phyloP scores from a whole-genome alignment of 371 early-diverging fungal species.

The Fennellomyces sp. region DNA sequence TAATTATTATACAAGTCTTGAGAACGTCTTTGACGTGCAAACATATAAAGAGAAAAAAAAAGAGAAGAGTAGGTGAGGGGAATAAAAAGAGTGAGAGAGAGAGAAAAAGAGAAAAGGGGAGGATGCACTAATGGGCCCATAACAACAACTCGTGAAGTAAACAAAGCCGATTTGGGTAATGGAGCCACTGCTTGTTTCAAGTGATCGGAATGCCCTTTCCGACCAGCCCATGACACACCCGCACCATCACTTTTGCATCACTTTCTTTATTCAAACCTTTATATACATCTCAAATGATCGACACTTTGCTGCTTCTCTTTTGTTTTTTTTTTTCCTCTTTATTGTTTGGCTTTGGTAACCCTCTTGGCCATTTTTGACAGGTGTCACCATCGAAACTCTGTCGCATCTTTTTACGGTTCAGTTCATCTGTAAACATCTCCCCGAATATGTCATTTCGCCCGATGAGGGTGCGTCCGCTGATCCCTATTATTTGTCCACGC shows the following conservation, averaged over 20 bases:
- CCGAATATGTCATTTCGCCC: background rate
- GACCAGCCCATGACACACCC: background rate
- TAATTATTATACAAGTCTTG: background rate
- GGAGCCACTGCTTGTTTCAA: background rate
- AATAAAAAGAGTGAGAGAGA: background rate
- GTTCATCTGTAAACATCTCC: background rate
- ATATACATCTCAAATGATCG: too few species aligned
- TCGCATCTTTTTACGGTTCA: background rate
- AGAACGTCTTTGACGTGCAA: slow-evolving; percentile 6
- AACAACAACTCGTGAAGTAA: slow-evolving; percentile 4
- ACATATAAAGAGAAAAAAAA: background rate
- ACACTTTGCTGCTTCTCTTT: too few species aligned
- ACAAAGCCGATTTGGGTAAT: background rate
- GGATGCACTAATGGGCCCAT: background rate
- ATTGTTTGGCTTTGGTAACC: background rate
- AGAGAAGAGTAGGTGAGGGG: background rate
- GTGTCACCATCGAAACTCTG: background rate
- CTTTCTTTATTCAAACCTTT: too few species aligned
- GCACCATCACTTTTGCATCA: background rate
- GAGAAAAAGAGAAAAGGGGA: background rate
- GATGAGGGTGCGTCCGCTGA: slow-evolving; percentile 1
- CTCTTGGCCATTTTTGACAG: background rate
- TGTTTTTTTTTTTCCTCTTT: too few species aligned
- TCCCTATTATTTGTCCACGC: background rate
- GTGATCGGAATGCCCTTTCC: too few species aligned